Evolutionary conservation across 257 asterid species (phyloP).

Genomic region (Paulownia fortunei): DNA sequence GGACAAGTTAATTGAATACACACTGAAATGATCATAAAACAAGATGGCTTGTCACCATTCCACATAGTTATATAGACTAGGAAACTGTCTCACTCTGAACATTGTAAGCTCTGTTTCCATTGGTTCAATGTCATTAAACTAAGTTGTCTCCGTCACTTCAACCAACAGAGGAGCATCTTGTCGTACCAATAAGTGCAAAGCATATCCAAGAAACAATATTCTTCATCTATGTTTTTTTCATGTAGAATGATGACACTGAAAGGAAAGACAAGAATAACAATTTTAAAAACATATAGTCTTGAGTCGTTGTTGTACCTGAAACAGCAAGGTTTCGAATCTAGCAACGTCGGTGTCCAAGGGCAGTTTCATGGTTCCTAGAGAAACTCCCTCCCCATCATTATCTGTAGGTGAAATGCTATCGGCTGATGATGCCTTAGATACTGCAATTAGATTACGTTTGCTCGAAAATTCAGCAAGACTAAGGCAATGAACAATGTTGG

Average conservation of each 20-base stretch:
- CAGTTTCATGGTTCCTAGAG: conserved; percentile 87
- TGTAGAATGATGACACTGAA: neutral
- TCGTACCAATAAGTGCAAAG: neutral
- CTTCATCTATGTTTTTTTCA: neutral
- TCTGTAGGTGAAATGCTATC: conserved; percentile 32
- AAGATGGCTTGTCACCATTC: neutral
- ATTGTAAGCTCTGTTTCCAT: neutral
- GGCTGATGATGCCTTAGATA: conserved; percentile 49
- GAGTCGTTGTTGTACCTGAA: conserved; percentile 64
- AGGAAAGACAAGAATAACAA: neutral
- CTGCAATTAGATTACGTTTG: conserved; percentile 27
- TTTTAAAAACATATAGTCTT: neutral
- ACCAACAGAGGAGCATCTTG: neutral
- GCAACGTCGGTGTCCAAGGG: conserved; percentile 69
- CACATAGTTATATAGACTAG: neutral
- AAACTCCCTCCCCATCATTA: conserved; percentile 70
- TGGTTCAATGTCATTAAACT: conserved; percentile 3
- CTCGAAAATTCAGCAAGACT: conserved; percentile 23
- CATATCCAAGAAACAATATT: neutral
- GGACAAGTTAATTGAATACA: neutral
- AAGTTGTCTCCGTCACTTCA: neutral
- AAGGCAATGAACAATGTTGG: conserved; percentile 32
- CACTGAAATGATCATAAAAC: neutral
- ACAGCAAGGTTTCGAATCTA: conserved; percentile 81
- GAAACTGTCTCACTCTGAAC: conserved; percentile 1